phyloP scores from a whole-genome alignment of 148 eudicot genomes.

The Camellia granthamiana region DNA sequence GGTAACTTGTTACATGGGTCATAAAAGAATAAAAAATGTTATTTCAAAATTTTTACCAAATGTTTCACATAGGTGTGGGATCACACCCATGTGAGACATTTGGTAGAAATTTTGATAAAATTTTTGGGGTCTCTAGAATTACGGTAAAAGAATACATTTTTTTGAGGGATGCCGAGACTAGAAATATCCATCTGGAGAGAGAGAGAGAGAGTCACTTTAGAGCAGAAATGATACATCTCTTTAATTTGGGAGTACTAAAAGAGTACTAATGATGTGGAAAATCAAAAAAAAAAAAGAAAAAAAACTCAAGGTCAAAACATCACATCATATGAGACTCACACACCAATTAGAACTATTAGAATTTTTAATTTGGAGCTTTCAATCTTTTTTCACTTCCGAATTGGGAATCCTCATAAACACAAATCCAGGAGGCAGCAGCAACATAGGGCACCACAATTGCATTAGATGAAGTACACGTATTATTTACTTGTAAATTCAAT shows the following conservation, averaged over 20 bases:
- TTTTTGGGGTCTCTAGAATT: too few species aligned
- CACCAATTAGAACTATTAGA: too few species aligned
- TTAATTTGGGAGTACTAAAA: too few species aligned
- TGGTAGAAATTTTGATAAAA: too few species aligned
- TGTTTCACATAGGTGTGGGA: too few species aligned
- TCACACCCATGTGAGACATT: neutral
- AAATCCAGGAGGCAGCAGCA: conserved; percentile 13
- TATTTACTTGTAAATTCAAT: neutral
- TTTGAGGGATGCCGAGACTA: neutral
- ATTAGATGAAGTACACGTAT: neutral
- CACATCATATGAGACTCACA: too few species aligned
- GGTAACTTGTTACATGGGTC: too few species aligned
- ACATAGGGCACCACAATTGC: conserved; percentile 11
- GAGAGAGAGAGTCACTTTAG: neutral
- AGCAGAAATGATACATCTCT: neutral
- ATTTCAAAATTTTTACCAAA: too few species aligned
- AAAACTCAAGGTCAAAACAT: neutral
- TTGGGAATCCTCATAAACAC: conserved; percentile 8
- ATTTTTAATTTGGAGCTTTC: too few species aligned
- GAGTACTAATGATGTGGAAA: too few species aligned
- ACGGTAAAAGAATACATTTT: neutral
- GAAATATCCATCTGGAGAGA: neutral
- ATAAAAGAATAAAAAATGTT: too few species aligned
- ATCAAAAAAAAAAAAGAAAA: too few species aligned
- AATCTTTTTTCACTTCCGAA: neutral